Evolutionary conservation across 2,329 filamentous ascomycete species (phyloP), one percentile per base, ranked within the genome.

Genomic region (Colletotrichum filicis): DNA sequence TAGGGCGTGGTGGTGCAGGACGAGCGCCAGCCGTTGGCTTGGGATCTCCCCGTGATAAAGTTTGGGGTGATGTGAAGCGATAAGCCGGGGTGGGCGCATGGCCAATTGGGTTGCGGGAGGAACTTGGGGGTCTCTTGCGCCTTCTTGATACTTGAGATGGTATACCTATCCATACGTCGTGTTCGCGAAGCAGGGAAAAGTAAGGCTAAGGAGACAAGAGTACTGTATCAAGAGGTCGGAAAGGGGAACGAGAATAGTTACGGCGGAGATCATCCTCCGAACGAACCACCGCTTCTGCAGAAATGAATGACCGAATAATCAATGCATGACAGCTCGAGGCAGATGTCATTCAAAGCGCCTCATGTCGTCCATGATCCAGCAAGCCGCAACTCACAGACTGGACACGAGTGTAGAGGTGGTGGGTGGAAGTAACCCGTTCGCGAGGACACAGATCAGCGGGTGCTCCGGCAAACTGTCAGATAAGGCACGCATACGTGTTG

Each of bases 401-500:
- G 37, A 42, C n/a, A 24, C 32, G 26, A 69, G 67, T 14, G 32
- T 14, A 42, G 58, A 52, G 24, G n/a, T 28, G 32, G 22, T 37
- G 42, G 42, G 19, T 49, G 42, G 42, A 49, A 49, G 42, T 49
- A 49, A 53, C 57, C 52, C 56, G 59, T 63, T 56, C 42, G 24
- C 53, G 26, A 65, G 66, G 53, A 53, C 69, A 55, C 69, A 53
- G 59, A 72, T 72, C 65, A 63, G 67, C 37, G 30, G 32, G 52
- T 68, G 65, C 69, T 19, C 52, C 35, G 58, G 28, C 58, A 37
- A 49, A 32, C 30, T 69, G 58, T 58, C 65, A 68, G 66, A 72
- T 69, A 69, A 72, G 59, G 66, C 65, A 72, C 42, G 62, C 62
- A 65, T 69, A 64, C 65, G 65, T 69, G 59, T 62, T 63, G 59